Evolutionary conservation across 2,329 filamentous ascomycete genomes (phyloP).

Genomic region (Dothiorella sarmentorum): DNA sequence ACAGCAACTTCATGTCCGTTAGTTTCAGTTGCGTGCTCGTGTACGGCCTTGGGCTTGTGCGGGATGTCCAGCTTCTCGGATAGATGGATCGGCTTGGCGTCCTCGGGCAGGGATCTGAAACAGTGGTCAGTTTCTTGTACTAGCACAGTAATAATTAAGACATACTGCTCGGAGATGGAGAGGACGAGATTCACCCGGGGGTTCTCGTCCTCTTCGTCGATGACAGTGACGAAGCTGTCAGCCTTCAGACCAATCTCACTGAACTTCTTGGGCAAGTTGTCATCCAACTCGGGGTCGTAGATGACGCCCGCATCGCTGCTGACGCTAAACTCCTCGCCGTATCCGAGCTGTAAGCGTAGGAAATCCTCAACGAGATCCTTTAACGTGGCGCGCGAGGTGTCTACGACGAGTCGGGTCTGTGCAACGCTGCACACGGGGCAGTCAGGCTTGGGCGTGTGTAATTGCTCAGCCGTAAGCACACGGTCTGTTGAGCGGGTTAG

Average conservation of each 20-base stretch:
- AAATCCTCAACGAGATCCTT: conserved; percentile 75
- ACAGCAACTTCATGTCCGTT: conserved; percentile 30
- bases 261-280: conserved; percentile 78
- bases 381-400: conserved; percentile 69
- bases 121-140: not conserved
- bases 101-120: conserved; percentile 27
- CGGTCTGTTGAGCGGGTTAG: conserved; percentile 66
- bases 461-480: conserved; percentile 54
- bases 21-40: conserved; percentile 19
- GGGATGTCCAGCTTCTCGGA: conserved; percentile 47
- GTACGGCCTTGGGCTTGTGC: conserved; percentile 41
- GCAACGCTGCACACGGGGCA: conserved; percentile 81
- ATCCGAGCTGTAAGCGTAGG: conserved; percentile 67
- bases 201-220: conserved; percentile 76
- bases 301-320: conserved; percentile 72
- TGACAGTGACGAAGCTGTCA: conserved; percentile 75
- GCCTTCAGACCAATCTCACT: conserved; percentile 69
- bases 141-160: conserved; percentile 18
- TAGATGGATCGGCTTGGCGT: conserved; percentile 56
- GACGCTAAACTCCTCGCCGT: conserved; percentile 76
- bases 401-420: conserved; percentile 63
- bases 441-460: conserved; percentile 67
- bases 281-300: conserved; percentile 85
- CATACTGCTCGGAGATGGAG: conserved; percentile 61
- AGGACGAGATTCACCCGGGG: conserved; percentile 79